A percentile compares a stretch with the other conserved stretches of the same genome.
These are phyloP conservation scores for Periconia digitata DNA, from an alignment of 2,329 filamentous ascomycete genomes.

Conservation along the genomic window DNA sequence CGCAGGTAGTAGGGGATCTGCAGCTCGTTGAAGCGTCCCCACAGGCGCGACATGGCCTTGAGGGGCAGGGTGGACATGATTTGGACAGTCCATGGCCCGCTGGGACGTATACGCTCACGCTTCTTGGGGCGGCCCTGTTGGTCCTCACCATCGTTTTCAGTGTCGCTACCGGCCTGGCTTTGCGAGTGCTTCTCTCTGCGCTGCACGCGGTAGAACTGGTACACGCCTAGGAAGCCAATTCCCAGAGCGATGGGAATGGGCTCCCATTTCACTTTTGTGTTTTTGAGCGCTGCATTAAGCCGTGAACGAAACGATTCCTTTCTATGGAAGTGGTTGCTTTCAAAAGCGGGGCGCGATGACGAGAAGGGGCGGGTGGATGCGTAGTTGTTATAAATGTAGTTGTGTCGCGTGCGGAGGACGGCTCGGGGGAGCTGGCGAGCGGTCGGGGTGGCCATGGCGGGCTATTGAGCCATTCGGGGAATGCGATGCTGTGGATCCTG, in stretches of 20 bases:
- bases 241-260: slow-evolving; percentile 86
- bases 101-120: slow-evolving; percentile 70
- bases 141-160: slow-evolving; percentile 44
- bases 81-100: slow-evolving; percentile 89
- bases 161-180: slow-evolving; percentile 46
- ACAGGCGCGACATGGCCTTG: slow-evolving; percentile 85
- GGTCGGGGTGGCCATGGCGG: not conserved
- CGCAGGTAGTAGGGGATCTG: slow-evolving; percentile 85
- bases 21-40: slow-evolving; percentile 90
- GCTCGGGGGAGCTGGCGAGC: not conserved
- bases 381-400: not conserved
- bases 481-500: no score
- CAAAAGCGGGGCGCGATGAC: slow-evolving; percentile 45
- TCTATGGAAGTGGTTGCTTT: slow-evolving; percentile 45
- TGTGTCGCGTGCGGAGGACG: not conserved
- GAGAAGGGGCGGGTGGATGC: slow-evolving; percentile 36
- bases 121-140: slow-evolving; percentile 50
- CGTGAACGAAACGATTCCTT: slow-evolving; percentile 60
- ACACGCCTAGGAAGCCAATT: slow-evolving; percentile 77
- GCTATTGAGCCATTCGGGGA: not conserved
- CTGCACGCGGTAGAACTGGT: slow-evolving; percentile 80
- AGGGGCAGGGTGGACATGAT: slow-evolving; percentile 91
- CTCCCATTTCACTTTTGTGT: slow-evolving; percentile 80
- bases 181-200: slow-evolving; percentile 50
- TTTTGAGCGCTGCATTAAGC: slow-evolving; percentile 59